A percentile compares a stretch with the other conserved stretches of the same genome.
Conservation (phyloP, 768 basidiomycete genomes). For the Termitomyces sp. region DNA sequence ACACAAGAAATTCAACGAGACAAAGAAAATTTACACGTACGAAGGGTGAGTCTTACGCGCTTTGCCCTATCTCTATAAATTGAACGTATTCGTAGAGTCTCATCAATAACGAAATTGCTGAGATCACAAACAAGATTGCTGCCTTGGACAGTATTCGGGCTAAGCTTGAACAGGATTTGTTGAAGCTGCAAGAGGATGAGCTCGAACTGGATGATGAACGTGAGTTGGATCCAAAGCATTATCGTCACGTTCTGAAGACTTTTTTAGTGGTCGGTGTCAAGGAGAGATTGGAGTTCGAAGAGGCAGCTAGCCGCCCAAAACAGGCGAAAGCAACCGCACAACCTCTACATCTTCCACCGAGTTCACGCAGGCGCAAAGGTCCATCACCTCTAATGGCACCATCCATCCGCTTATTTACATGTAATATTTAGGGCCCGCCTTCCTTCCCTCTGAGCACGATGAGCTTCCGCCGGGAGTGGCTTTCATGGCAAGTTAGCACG, state of each 20-base stretch:
- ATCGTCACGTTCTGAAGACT: conserved; percentile 9
- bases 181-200: conserved; percentile 92
- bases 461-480: conserved; percentile 92
- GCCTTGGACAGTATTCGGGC: conserved; percentile 77
- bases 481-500: conserved; percentile 73
- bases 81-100: conserved; percentile 55
- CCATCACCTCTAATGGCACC: neutral
- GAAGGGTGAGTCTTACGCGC: conserved; percentile 57
- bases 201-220: conserved; percentile 96
- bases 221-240: conserved; percentile 37
- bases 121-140: conserved; percentile 89
- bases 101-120: conserved; percentile 81
- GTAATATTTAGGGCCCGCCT: conserved; percentile 70
- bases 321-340: conserved; percentile 31
- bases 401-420: neutral
- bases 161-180: conserved; percentile 77
- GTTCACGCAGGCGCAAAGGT: conserved; percentile 74
- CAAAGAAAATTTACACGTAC: conserved; percentile 90
- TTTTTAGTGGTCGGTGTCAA: conserved; percentile 81
- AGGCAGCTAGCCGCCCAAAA: conserved; percentile 33
- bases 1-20: conserved; percentile 84
- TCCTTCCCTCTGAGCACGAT: conserved; percentile 96
- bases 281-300: conserved; percentile 78
- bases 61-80: neutral
- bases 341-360: conserved; percentile 48